Base-by-base conservation (phyloP, 2,329 filamentous ascomycete genomes). In the Microcyclosporella mali region DNA sequence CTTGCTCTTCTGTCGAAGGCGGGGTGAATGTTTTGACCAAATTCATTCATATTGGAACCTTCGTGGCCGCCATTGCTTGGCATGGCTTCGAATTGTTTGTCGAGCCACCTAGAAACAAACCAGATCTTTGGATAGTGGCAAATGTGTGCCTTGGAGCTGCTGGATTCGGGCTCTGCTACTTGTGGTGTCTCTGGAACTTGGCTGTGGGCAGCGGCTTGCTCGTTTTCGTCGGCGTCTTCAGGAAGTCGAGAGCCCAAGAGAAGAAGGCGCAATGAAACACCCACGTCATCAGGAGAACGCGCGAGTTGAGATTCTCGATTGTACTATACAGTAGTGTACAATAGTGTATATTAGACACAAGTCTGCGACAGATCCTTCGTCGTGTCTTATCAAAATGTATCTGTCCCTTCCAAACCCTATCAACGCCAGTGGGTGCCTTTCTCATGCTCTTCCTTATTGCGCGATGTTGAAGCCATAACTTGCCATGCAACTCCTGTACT, bases 401-500 rank as follows among this genome's bases (percentile, higher is more conserved):
- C 6, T 14, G 2, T 27, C 28, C 7, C 21, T 6, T 25, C 21
- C 21, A 6, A 9, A 4, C 4, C 21, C 21, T 25, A 9, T 25
- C 21, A 25, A 25, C 21, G 21, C 21, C 21, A 9, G 4, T 6
- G 4, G 4, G 4, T 25, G 21, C 21, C 21, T 9, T 2, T 30
- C 16, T 21, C 15, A 17, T 39, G 27, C 17, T 18, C 32, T 31
- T 19, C 1, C 11, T 30, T 17, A 25, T 53, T 39, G 57, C 28
- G 55, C 41, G 27, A 73, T 63, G 66, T 87, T 84, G 73, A 94
- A 98, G 12, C 92, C 92, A 61, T 85, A 97, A 9, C 88, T 85
- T 45, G 82, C 81, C 92, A 98, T 97, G 68, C 92, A 98, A 56
- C 70, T 80, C 70, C 81, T 83, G 72, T 98, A 98, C 63, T 86